Base-by-base conservation (phyloP, 257 asterid genomes). In the Buddleja alternifolia region DNA sequence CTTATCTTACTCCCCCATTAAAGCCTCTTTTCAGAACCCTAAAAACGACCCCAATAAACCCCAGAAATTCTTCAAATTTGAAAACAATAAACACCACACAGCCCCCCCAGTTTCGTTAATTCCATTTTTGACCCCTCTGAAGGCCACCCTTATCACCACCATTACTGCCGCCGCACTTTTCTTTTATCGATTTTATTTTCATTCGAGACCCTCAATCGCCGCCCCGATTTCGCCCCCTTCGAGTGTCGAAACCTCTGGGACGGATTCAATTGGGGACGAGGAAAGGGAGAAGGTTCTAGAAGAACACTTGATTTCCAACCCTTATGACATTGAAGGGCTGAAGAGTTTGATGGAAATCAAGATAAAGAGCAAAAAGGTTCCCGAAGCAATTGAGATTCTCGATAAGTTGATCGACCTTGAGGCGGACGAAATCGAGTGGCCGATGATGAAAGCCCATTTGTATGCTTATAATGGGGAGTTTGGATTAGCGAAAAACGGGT, bases 341-440 rank as follows among this genome's bases (percentile, higher is more conserved):
- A 81, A 71, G 50, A 77, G 3, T 37, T 74, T 91, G 78, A 86
- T 94, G 97, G 99, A 94, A 59, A 71, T 81, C 29, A 83, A 73
- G 71, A 81, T 94, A 47, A 92, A 85, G 82, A 76, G 71, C 62
- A 73, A 70, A 63, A 89, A 82, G 79, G 36, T 84, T 17, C 73
- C 78, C 0, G 97, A 91, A 46, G 95, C 97, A 1, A 82, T 94
- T 23, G 70, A 76, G 61, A 69, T 84, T 21, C 46, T 91, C 2
- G 86, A 91, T 0, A 84, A 54, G 74, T 66, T 91, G 41, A 88
- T 77, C 6, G 88, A 82, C 23, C 67, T 89, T 0, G 95, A 94
- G 75, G 97, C 95, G 7, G 81, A 85, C 17, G 99, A 91, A 41
- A 24, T 37, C 0, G 98, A 89, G 81, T 94, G 96, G 98, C 89